Evolutionary conservation across 495 filamentous ascomycete species (phyloP).

Genomic region (Daldinia grandis): DNA sequence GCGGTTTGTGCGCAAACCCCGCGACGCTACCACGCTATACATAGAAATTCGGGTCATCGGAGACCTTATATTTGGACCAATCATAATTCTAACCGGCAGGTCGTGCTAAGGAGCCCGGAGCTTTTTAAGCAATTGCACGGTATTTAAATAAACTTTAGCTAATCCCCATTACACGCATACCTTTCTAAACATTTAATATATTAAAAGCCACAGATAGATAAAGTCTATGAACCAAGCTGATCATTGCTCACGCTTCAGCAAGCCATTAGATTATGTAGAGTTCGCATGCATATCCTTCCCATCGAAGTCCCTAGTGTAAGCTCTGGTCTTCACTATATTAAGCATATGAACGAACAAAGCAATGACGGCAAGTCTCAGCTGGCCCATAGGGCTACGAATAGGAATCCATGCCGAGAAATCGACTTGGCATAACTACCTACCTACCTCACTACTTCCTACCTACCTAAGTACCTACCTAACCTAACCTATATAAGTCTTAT

Average conservation of each 20-base stretch:
- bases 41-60: slow-evolving; percentile 25
- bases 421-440: background rate
- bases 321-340: background rate
- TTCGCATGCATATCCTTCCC: slow-evolving; percentile 22
- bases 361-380: slow-evolving; percentile 20
- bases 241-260: slow-evolving; percentile 17
- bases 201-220: background rate
- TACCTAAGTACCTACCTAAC: background rate
- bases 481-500: background rate
- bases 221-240: background rate
- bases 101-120: slow-evolving; percentile 13
- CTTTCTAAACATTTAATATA: background rate
- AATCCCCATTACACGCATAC: background rate
- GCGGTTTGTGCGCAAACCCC: slow-evolving; percentile 31
- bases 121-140: background rate
- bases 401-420: slow-evolving; percentile 21
- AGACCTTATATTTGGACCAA: slow-evolving; percentile 15
- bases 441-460: no score
- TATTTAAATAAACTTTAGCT: background rate
- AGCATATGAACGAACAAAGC: slow-evolving; percentile 2
- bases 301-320: slow-evolving; percentile 18
- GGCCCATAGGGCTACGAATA: slow-evolving; percentile 36
- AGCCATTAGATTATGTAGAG: slow-evolving; percentile 19
- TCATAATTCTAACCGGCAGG: slow-evolving; percentile 19
- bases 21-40: slow-evolving; percentile 17